Conservation (phyloP, 257 asterid genomes). For the Misopates orontium region DNA sequence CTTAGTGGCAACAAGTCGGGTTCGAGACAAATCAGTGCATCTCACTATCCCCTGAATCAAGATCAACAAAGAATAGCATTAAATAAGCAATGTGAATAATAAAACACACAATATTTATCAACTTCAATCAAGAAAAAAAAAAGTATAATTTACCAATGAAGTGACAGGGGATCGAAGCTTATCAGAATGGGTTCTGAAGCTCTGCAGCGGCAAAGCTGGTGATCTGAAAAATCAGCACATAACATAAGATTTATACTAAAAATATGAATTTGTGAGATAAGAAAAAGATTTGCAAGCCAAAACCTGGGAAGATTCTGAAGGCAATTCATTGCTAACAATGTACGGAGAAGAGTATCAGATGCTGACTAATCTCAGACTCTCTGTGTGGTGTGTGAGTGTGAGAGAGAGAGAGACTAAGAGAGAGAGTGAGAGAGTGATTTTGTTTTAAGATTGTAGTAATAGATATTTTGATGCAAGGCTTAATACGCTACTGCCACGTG, state of each 20-base stretch:
- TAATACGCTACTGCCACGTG: neutral
- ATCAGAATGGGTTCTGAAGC: constrained; percentile 40
- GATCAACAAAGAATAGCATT: neutral
- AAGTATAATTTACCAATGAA: constrained; percentile 41
- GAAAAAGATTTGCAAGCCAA: too few relatives aligned
- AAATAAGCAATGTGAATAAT: too few relatives aligned
- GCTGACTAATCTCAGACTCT: neutral
- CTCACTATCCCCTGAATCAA: constrained; percentile 41
- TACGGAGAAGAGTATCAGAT: neutral
- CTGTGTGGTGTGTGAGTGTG: neutral
- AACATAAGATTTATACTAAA: too few relatives aligned
- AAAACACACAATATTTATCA: neutral
- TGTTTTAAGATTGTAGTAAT: neutral
- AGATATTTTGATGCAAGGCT: neutral
- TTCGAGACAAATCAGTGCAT: constrained; percentile 28
- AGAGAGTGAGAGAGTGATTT: neutral
- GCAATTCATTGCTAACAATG: constrained; percentile 52
- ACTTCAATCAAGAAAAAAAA: neutral
- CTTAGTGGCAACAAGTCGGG: constrained; percentile 33
- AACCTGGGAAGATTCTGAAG: constrained; percentile 79
- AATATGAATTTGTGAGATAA: too few relatives aligned
- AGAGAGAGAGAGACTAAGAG: too few relatives aligned
- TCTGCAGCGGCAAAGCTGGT: constrained; percentile 56
- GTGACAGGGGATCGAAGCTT: constrained; percentile 37
- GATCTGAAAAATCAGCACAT: constrained; percentile 44